phyloP scores from a whole-genome alignment of 139 green algal species.

The Pleodorina starrii region DNA sequence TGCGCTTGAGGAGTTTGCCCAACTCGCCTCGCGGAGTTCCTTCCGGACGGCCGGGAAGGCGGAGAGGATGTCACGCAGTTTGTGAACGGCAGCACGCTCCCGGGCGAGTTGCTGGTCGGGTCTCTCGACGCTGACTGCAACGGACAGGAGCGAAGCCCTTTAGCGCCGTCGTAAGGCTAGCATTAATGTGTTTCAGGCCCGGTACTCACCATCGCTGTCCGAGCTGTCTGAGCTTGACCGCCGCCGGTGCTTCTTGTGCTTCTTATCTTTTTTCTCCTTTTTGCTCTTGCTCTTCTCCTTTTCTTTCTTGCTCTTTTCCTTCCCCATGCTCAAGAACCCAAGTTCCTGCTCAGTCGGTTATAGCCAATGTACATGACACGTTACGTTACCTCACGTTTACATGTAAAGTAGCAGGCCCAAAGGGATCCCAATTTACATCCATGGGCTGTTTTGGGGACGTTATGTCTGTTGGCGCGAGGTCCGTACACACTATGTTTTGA shows the following conservation, averaged over 20 bases:
- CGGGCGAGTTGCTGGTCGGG: conserved; percentile 41
- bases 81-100: conserved; percentile 48
- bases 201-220: conserved; percentile 47
- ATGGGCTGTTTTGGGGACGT: no score
- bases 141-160: neutral
- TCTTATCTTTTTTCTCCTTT: conserved; percentile 64
- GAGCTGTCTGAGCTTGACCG: conserved; percentile 45
- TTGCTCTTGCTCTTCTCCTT: conserved; percentile 62
- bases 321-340: conserved; percentile 8
- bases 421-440: no score
- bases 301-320: conserved; percentile 66
- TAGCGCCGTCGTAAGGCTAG: neutral
- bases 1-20: no score
- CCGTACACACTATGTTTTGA: no score
- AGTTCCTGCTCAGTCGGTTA: no score
- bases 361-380: no score
- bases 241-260: conserved; percentile 50
- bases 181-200: neutral
- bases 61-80: conserved; percentile 41
- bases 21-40: conserved; percentile 55
- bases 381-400: no score
- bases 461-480: no score
- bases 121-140: neutral
- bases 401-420: no score
- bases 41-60: conserved; percentile 47